phyloP scores from a whole-genome alignment of 306 rosid species.

The Vigna nakashimae region DNA sequence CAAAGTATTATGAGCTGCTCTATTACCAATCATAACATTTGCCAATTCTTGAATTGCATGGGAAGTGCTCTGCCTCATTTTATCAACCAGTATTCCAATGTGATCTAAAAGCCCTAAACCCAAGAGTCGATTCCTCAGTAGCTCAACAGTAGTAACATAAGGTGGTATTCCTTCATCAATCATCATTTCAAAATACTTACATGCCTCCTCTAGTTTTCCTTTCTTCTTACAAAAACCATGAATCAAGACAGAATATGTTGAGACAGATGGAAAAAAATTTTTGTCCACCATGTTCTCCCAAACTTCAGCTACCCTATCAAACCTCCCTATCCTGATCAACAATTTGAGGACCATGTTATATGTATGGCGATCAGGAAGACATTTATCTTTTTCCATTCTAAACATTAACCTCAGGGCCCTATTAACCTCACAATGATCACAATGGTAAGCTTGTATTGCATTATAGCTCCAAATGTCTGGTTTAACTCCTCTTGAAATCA shows the following conservation, averaged over 20 bases:
- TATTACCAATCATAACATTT: conserved; percentile 56
- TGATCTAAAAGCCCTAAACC: conserved; percentile 66
- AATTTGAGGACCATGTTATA: conserved; percentile 85
- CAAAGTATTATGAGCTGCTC: conserved; percentile 40
- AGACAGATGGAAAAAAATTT: conserved; percentile 76
- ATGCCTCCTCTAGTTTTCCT: conserved; percentile 82
- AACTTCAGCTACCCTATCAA: conserved; percentile 74
- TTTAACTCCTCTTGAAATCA: conserved; percentile 66
- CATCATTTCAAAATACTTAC: conserved; percentile 86
- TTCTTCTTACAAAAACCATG: conserved; percentile 83
- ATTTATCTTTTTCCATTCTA: conserved; percentile 72
- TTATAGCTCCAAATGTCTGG: conserved; percentile 92
- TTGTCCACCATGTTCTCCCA: conserved; percentile 72
- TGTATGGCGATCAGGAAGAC: conserved; percentile 70
- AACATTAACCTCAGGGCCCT: conserved; percentile 68
- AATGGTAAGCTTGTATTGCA: conserved; percentile 82
- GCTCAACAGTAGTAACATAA: conserved; percentile 68
- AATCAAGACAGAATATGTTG: conserved; percentile 84
- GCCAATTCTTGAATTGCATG: conserved; percentile 70
- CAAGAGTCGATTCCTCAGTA: conserved; percentile 70
- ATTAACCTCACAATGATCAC: conserved; percentile 79
- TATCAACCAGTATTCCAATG: conserved; percentile 65
- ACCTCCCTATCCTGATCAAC: conserved; percentile 80
- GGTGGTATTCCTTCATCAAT: conserved; percentile 93
- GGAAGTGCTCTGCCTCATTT: conserved; percentile 80